Conservation (phyloP, 305 asterid genomes). For the Fraxinus paxiana region DNA sequence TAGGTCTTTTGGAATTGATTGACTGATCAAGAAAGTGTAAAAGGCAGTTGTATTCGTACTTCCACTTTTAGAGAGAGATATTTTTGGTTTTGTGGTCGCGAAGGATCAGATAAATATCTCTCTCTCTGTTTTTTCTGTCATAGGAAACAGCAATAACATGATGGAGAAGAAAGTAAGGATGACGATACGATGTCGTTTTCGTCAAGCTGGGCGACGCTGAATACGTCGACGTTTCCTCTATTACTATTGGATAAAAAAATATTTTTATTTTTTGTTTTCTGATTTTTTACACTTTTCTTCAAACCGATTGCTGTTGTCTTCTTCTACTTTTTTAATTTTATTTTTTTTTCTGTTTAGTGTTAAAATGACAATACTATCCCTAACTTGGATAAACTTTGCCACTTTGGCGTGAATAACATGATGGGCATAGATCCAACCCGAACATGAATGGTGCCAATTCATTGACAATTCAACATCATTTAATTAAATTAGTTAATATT, state of each 20-base stretch:
- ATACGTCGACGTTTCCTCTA: conserved; percentile 6
- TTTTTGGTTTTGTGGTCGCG: conserved; percentile 31
- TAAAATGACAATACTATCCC: conserved; percentile 10
- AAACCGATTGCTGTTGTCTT: neutral
- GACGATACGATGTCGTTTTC: conserved; percentile 28
- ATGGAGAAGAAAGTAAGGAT: conserved; percentile 22
- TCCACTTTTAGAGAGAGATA: conserved; percentile 13
- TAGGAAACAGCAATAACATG: conserved; percentile 6
- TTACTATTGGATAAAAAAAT: neutral
- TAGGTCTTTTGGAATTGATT: neutral
- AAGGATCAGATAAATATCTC: conserved; percentile 22
- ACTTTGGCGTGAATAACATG: conserved; percentile 16
- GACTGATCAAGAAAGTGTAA: neutral
- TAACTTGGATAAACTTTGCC: conserved; percentile 21
- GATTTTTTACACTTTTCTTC: neutral
- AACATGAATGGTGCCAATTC: neutral
- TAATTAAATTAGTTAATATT: neutral
- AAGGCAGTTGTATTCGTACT: conserved; percentile 29
- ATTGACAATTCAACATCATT: neutral
- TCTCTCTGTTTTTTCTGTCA: conserved; percentile 4
- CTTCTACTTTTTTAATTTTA: neutral
- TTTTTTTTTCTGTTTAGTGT: neutral
- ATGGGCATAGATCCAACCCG: neutral
- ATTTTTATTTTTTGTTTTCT: neutral
- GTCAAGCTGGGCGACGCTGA: neutral